Evolutionary conservation across 129 eudicot genomes (phyloP), one percentile per base, ranked within the genome.

Genomic region (Flaveria trinervia): DNA sequence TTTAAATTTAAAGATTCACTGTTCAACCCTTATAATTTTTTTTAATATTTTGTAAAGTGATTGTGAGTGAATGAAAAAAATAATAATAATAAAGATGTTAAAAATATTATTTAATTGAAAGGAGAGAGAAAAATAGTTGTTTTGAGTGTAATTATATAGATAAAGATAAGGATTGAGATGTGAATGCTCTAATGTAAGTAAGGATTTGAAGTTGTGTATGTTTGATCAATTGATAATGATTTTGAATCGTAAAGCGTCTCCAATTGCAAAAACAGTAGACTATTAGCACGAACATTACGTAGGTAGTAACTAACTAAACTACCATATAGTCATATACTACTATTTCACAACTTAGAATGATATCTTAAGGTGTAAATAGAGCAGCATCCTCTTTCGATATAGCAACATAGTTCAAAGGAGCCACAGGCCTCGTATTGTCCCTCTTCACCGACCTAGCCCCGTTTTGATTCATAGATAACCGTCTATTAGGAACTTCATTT

Each of bases 341-440:
- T 59, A 45, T 8, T 61, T 59, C 20, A 33, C 60, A 74, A 45
- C 18, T 26, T 61, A 61, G 15, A 0, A 61, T 5, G 68, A 61
- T 25, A 61, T 3, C 70, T n/a, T 65, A 65, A 65, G 70, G 70
- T 7, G 70, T 65, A 65, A 65, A 7, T 25, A 11, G 48, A 36
- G 85, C 80, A 11, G 87, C 85, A 78, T 91, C 99, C 55, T 89
- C 92, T 77, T 88, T 95, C 1, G 88, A 65, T 44, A 91, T 82
- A 61, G 97, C 89, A 25, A 94, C 99, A 82, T 77, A 89, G 85
- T 91, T 91, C 71, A 87, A 51, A 25, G 98, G 97, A 62, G 93
- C 98, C 51, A 76, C 86, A 0, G 96, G 96, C 80, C 96, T 84
- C 3, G 65, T 57, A 45, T 18, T 50, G n/a, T 90, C 91, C 79